These are phyloP conservation scores for Polytrichum formosum DNA, from an alignment of 225 moss, liverwort and hornwort genomes.

Conservation along the genomic window DNA sequence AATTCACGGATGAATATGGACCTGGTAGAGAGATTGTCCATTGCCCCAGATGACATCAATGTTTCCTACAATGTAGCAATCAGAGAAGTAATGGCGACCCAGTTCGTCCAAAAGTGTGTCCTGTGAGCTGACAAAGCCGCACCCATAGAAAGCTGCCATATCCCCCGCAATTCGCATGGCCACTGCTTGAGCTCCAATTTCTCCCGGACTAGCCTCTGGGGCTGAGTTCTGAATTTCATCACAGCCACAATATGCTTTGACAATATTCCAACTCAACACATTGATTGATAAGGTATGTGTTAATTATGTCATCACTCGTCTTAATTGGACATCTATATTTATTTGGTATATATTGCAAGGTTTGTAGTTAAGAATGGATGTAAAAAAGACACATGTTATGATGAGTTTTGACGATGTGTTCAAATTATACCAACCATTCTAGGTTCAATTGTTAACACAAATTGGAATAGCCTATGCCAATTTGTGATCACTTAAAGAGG, in stretches of 20 bases:
- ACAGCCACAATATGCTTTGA: no score
- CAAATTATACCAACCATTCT: no score
- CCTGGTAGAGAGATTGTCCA: conserved; percentile 55
- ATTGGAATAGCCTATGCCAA: no score
- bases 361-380: no score
- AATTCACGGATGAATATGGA: not conserved
- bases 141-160: conserved; percentile 55
- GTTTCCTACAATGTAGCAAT: conserved; percentile 52
- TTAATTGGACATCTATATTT: no score
- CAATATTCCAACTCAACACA: no score
- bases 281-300: no score
- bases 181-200: conserved; percentile 54
- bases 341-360: no score
- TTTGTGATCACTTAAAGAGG: no score
- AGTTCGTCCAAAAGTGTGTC: conserved; percentile 49
- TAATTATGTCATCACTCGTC: no score
- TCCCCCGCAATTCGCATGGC: conserved; percentile 45
- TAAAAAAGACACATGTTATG: no score
- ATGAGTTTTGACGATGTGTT: not conserved
- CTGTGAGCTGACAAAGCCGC: conserved; percentile 48
- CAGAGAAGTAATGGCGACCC: conserved; percentile 53
- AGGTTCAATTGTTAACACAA: no score
- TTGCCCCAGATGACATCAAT: conserved; percentile 59
- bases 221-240: conserved; percentile 43
- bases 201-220: conserved; percentile 39